Base-by-base conservation (phyloP, 2,329 filamentous ascomycete species). In the Aspergillus brunneoviolaceus region DNA sequence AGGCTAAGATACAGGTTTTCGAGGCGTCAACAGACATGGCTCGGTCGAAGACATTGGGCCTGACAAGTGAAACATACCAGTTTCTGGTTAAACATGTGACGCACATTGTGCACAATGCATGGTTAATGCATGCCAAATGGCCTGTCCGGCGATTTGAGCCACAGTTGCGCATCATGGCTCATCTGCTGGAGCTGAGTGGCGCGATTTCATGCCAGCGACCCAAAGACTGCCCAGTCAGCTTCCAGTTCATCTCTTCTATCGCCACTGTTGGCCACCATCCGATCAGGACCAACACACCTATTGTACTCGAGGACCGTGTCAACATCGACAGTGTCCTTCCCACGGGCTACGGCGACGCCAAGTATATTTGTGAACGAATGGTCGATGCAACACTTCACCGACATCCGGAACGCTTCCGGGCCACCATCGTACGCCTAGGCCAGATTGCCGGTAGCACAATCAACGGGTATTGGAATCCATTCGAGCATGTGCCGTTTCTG, bases 381-480 rank as follows among this genome's bases (percentile, higher is more conserved):
- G 74, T 85, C 0, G 76, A 81, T 50, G 69, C 75, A 56, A 84
- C 83, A 0, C 68, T 84, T 3, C 77, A 79, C 58, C 64, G 69
- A 11, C 67, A 79, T 60, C 77, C 78, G 0, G 59, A 72, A 0
- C 69, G 63, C 1, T 83, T 85, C 72, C 75, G 74, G 11, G 59
- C 78, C 0, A 79, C 77, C 71, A 69, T 66, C 0, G 78, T 82
- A 0, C 76, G 84, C 0, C 70, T 79, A 0, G 84, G 81, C 0
- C 84, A 87, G 67, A 81, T 86, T 39, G 75, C 83, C 0, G 84
- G 84, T 0, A 81, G 78, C 0, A 78, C 64, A 4, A 73, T 59
- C 0, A 84, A 71, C 58, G 84, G 84, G 0, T 80, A 79, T 65
- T 86, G 84, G 84, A 85, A 85, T 62, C 74, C 77, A 0, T 74